Percentiles rank a stretch among this genome's conserved stretches.
These are phyloP conservation scores for Flammula alnicola DNA, from an alignment of 1,284 basidiomycete species.

Conservation along the genomic window DNA sequence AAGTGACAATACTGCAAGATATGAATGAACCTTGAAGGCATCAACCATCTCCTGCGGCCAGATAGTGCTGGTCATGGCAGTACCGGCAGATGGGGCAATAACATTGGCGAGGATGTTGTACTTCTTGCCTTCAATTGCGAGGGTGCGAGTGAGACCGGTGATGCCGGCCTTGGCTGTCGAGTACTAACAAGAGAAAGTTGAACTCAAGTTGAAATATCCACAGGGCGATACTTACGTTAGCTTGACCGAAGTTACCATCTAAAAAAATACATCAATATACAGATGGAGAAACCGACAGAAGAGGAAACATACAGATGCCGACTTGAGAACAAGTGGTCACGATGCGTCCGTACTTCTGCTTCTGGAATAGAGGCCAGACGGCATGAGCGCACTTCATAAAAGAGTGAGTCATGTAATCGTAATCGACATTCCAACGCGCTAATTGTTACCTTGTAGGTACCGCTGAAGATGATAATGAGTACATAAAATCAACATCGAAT, in stretches of 20 bases:
- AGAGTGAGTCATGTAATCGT: too few relatives aligned
- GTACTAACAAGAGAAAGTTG: constrained; percentile 53
- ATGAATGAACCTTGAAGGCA: constrained; percentile 75
- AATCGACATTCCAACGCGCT: too few relatives aligned
- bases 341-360: constrained; percentile 97
- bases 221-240: constrained; percentile 58
- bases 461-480: constrained; percentile 38
- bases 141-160: constrained; percentile 86
- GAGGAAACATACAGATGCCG: constrained; percentile 76
- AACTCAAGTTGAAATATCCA: neutral
- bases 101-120: constrained; percentile 91
- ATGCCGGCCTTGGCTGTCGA: constrained; percentile 94
- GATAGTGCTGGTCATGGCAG: constrained; percentile 88
- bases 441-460: constrained; percentile 80
- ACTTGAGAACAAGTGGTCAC: constrained; percentile 93
- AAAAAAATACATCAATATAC: constrained; percentile 1
- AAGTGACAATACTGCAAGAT: neutral
- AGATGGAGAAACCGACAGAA: neutral
- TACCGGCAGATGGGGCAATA: constrained; percentile 90
- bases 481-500: neutral
- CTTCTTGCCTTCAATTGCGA: constrained; percentile 92
- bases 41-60: constrained; percentile 95
- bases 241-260: constrained; percentile 96
- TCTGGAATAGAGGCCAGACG: constrained; percentile 96
- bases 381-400: constrained; percentile 86